phyloP scores from a whole-genome alignment of 2,329 filamentous ascomycete genomes.

The Fusarium oxysporum region DNA sequence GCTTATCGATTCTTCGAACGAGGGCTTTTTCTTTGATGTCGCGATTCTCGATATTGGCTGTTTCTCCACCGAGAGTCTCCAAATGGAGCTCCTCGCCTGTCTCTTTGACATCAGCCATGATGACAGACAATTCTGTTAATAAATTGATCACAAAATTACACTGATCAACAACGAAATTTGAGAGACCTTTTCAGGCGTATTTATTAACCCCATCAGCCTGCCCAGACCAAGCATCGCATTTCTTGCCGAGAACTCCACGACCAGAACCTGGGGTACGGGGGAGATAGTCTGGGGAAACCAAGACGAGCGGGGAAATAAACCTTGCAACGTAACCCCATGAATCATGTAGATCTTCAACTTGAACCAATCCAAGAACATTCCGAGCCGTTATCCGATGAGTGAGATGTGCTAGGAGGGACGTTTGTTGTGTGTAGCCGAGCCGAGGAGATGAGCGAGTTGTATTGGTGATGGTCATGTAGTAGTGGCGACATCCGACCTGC shows the following conservation, averaged over 20 bases:
- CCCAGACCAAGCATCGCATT: background rate
- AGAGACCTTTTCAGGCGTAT: background rate
- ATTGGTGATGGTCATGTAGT: background rate
- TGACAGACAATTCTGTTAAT: background rate
- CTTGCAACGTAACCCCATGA: background rate
- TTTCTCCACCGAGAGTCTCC: background rate
- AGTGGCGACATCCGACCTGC: conserved; percentile 4
- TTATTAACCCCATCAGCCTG: background rate
- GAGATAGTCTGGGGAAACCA: conserved; percentile 3
- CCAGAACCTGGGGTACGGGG: background rate
- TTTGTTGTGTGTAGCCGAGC: background rate
- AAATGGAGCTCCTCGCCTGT: background rate
- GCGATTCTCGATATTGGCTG: background rate
- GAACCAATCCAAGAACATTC: conserved; percentile 7
- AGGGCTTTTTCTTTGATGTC: conserved; percentile 1
- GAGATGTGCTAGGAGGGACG: background rate
- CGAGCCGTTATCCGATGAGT: background rate
- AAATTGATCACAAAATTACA: no score
- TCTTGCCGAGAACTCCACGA: background rate
- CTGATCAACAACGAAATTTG: fast-evolving
- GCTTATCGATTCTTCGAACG: conserved; percentile 8
- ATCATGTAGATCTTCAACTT: background rate
- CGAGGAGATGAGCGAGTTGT: background rate
- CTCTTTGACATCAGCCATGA: conserved; percentile 1
- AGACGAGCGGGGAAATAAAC: conserved; percentile 8